A percentile compares a stretch with the other conserved stretches of the same genome.
phyloP scores from a whole-genome alignment of 306 rosid species.

The Malus orientalis region DNA sequence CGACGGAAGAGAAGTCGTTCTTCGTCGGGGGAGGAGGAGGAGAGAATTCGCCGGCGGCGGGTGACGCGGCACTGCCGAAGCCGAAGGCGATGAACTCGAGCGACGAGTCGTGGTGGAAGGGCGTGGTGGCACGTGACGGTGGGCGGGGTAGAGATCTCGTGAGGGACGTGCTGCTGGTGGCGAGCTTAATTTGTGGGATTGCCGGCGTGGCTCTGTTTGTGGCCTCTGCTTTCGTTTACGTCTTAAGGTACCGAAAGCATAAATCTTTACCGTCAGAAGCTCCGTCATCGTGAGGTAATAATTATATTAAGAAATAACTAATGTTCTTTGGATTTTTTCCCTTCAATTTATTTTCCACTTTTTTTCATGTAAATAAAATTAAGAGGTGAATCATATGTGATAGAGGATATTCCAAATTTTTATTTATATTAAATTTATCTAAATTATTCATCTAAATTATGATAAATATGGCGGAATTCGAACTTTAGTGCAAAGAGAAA shows the following conservation, averaged over 20 bases:
- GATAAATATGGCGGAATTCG: no score
- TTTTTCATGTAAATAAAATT: not conserved
- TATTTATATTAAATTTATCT: no score
- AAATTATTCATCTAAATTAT: no score
- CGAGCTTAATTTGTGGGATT: conserved; percentile 60
- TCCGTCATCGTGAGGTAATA: not conserved
- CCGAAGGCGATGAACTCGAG: conserved; percentile 40
- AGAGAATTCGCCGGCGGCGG: conserved; percentile 28
- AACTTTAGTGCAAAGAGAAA: no score
- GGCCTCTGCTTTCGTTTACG: conserved; percentile 46
- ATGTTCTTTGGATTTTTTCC: not conserved
- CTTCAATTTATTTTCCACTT: not conserved
- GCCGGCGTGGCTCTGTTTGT: conserved; percentile 66
- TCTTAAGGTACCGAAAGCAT: conserved; percentile 27
- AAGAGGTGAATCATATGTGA: not conserved
- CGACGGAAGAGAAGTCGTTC: conserved; percentile 55
- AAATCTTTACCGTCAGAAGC: not conserved
- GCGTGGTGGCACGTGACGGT: not conserved
- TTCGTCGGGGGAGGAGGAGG: conserved; percentile 32
- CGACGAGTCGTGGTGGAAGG: conserved; percentile 40
- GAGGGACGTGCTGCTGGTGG: conserved; percentile 39
- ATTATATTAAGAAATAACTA: not conserved
- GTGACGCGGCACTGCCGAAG: conserved; percentile 32
- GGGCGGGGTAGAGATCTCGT: conserved; percentile 19
- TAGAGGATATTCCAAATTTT: not conserved